Evolutionary conservation across 306 rosid genomes (phyloP), one percentile per base, ranked within the genome.

Genomic region (Erythrophleum fordii): DNA sequence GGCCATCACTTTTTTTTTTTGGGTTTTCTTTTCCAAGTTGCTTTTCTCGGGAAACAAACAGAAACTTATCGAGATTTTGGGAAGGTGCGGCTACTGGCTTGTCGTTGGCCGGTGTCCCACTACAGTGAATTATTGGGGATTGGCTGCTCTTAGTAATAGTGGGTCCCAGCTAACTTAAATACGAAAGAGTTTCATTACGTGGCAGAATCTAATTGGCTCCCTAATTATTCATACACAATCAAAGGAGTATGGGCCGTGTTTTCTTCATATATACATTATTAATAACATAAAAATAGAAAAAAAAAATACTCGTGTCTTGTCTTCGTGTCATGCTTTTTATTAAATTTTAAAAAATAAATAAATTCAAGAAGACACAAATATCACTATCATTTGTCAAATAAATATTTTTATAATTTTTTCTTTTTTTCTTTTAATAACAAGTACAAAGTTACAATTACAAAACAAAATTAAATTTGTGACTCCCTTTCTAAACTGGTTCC

Each of bases 11-110:
- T 12, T 41, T 23, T 5, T 41, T 22, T 0, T 6, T 22, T 42
- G 2, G 14, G 4, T 20, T 61, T 20, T 11, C 31, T 31, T 71
- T 25, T 26, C 29, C 49, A 11, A 77, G 10, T 37, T 7, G 77
- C 61, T 80, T 82, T 82, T 79, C 17, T 9, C 2, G 76, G n/a
- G 53, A 81, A 78, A 42, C 74, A 71, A 78, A 56, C 81, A 39
- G 45, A 64, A 44, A 71, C 45, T 26, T 45, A 68, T 56, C 75
- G 6, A 17, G 46, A 76, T 3, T 17, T 8, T 17, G 11, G n/a
- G 62, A 60, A 67, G 29, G 72, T 69, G 58, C 39, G 78, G 52
- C 64, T 25, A 51, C 46, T 73, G 8, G 35, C 17, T 37, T 42
- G 49, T 8, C 42, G 13, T 59, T 26, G 66, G 66, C n/a, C 5